Base-by-base conservation (phyloP, 2,329 filamentous ascomycete species). In the Coleophoma crateriformis region DNA sequence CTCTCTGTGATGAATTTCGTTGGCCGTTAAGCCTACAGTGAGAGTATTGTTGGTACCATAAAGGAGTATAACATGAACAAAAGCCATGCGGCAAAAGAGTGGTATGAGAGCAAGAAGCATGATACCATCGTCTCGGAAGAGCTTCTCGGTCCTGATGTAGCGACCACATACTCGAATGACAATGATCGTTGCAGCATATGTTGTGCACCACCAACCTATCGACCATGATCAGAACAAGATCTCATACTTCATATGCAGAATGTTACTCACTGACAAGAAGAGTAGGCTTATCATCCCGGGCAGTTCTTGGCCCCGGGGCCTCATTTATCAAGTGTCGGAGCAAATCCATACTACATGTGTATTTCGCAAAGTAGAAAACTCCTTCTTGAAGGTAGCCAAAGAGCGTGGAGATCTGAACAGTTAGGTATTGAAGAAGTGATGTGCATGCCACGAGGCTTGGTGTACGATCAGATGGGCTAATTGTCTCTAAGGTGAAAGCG, bases 191-290 rank as follows among this genome's bases (percentile, higher is more conserved):
- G 90, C 75, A 55, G 90, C 86, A 67, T 92, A 92, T 11, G 81
- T 75, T 38, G 89, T 92, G 55, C 86, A 89, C 91, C 92, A 97
- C 90, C 91, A 97, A 68, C 87, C 91, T 59, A 95, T 90, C 8
- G 5, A 27, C 3, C 8, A 27, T 27, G 8, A 7, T 27, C 8
- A 27, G 27, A 19, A 27, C 27, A 27, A 3, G 27, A 7, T 27
- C 7, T 27, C 27, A 27, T 10, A 7, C 27, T 7, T 10, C 3
- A 27, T 27, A 27, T 10, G 27, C 3, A 27, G 8, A 27, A 27
- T 10, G 8, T 27, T 27, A 27, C 27, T 27, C 27, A 27, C 27
- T 27, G 27, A 27, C 27, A 54, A 97, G 78, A 35, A 97, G 75
- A 1, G 90, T 95, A 14, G 92, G 90, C 66, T 95, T 94, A 70